Evolutionary conservation across 1,284 basidiomycete genomes (phyloP).

Genomic region (Cutaneotrichosporon sp.): DNA sequence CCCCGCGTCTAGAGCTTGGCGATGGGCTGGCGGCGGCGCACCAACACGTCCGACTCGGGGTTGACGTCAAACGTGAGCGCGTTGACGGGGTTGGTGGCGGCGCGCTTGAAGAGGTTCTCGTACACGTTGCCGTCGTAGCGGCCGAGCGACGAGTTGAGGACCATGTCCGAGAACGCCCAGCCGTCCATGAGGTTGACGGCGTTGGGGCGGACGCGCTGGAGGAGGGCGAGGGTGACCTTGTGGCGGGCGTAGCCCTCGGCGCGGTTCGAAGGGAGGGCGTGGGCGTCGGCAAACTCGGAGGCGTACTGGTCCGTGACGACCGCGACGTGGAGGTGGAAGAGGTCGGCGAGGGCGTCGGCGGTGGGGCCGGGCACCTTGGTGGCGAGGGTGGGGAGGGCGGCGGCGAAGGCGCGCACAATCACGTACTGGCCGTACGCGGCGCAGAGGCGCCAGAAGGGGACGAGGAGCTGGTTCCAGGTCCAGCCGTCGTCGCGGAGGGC

Average conservation of each 20-base stretch:
- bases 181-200: conserved; percentile 57
- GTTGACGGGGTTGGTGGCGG: conserved; percentile 25
- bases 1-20: conserved; percentile 11
- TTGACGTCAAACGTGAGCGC: conserved; percentile 16
- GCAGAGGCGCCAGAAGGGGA: conserved; percentile 24
- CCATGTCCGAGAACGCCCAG: conserved; percentile 59
- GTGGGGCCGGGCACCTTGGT: conserved; percentile 2
- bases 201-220: conserved; percentile 9
- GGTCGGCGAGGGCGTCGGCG: conserved; percentile 39
- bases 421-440: conserved; percentile 19
- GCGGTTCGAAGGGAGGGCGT: conserved; percentile 50
- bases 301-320: conserved; percentile 54
- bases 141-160: conserved; percentile 61
- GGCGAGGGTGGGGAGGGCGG: conserved; percentile 8
- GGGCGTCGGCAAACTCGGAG: conserved; percentile 56
- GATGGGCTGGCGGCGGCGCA: neutral
- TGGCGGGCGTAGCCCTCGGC: conserved; percentile 11
- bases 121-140: conserved; percentile 56
- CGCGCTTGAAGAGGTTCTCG: conserved; percentile 55
- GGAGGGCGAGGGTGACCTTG: conserved; percentile 5
- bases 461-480: conserved; percentile 39
- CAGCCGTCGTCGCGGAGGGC: conserved; percentile 35
- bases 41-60: conserved; percentile 11
- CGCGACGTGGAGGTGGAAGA: conserved; percentile 55
- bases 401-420: conserved; percentile 10